phyloP scores from a whole-genome alignment of 345 rosid species.

The Aegle marmelos region DNA sequence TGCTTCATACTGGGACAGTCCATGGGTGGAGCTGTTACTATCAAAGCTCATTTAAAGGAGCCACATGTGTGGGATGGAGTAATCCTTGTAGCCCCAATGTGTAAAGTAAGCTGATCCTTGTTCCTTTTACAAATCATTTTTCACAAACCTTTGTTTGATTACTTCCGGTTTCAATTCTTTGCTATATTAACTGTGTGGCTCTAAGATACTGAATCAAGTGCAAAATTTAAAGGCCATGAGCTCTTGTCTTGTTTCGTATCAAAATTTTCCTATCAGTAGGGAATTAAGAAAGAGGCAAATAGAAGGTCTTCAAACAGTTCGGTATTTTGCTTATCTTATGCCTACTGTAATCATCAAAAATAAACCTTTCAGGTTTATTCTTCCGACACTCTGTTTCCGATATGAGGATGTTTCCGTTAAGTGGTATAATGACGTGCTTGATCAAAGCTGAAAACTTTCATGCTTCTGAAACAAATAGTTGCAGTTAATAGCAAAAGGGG shows the following conservation, averaged over 20 bases:
- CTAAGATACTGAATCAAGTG: no score
- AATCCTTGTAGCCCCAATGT: constrained; percentile 92
- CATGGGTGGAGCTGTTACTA: constrained; percentile 95
- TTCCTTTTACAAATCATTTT: constrained; percentile 5
- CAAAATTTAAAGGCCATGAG: background rate
- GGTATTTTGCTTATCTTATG: background rate
- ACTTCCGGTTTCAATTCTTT: background rate
- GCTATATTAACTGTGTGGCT: background rate
- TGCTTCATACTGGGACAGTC: constrained; percentile 84
- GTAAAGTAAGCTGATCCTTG: constrained; percentile 58
- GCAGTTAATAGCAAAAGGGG: background rate
- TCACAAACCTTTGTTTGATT: background rate
- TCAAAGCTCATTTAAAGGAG: constrained; percentile 74
- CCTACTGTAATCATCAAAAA: background rate
- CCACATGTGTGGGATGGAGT: constrained; percentile 92
- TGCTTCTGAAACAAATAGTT: background rate
- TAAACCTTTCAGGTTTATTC: background rate
- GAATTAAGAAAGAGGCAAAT: background rate
- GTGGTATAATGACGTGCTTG: background rate
- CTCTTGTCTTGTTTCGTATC: background rate
- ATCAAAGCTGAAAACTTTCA: background rate
- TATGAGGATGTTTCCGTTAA: background rate
- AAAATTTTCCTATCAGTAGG: background rate
- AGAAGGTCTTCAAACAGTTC: background rate
- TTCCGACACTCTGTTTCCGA: background rate